Percentiles rank a stretch among this genome's conserved stretches.
phyloP scores from a whole-genome alignment of 1,139 yeast species.

The Taphrina populina region DNA sequence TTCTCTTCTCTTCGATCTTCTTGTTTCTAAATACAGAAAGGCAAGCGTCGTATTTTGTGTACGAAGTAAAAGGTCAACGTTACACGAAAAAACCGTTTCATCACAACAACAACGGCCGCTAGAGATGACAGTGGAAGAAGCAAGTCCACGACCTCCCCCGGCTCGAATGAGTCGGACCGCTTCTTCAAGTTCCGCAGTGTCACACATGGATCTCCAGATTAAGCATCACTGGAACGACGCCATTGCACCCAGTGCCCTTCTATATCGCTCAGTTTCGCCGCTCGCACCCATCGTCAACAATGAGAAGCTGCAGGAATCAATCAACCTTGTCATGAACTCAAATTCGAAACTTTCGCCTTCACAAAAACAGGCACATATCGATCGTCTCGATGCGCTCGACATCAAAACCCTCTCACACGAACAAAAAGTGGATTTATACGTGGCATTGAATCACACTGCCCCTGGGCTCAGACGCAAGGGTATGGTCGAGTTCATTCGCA shows the following conservation, averaged over 20 bases:
- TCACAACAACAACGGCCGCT: no score
- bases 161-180: not conserved
- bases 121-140: no score
- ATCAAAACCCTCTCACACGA: conserved; percentile 6
- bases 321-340: conserved; percentile 62
- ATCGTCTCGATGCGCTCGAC: conserved; percentile 3
- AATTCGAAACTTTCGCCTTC: conserved; percentile 33
- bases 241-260: conserved; percentile 1
- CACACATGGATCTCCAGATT: conserved; percentile 17
- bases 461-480: conserved; percentile 19
- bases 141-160: no score
- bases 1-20: no score
- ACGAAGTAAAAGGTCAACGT: no score
- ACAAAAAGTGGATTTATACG: conserved; percentile 9
- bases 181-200: conserved; percentile 7
- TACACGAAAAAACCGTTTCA: no score
- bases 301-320: not conserved
- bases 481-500: conserved; percentile 21
- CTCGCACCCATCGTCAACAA: not conserved
- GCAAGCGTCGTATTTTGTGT: no score
- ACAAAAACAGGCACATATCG: conserved; percentile 18
- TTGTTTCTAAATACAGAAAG: no score
- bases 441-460: conserved; percentile 1
- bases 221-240: conserved; percentile 26
- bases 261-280: conserved; percentile 8